A percentile compares a stretch with the other conserved stretches of the same genome.
Evolutionary conservation across 257 asterid genomes (phyloP).

Genomic region (Nicotiana benthamiana): DNA sequence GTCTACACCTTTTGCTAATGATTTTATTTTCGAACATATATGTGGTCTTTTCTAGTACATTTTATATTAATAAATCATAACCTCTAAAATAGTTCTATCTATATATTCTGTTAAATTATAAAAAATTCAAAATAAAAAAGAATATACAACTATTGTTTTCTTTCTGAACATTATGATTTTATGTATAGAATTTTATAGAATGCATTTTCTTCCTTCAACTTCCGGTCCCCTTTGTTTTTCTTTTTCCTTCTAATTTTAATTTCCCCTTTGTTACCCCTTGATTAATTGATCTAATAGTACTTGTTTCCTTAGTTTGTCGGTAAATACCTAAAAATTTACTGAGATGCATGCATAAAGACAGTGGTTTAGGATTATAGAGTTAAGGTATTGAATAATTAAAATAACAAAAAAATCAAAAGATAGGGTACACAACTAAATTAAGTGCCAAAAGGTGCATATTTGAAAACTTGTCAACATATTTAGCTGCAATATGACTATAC

Average conservation of each 20-base stretch:
- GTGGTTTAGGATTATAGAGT: not conserved
- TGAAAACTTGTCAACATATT: not conserved
- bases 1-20: conserved; percentile 4
- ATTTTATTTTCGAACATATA: not conserved
- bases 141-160: not conserved
- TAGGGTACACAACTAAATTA: not conserved
- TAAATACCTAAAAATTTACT: not conserved
- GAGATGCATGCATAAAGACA: not conserved
- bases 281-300: not conserved
- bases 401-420: not conserved
- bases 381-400: not conserved
- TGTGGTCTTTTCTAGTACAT: not conserved
- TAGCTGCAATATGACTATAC: not conserved
- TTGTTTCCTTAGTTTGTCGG: not conserved
- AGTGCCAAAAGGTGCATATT: not conserved
- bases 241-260: not conserved
- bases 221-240: too few relatives aligned
- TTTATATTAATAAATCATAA: not conserved
- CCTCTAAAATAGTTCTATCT: not conserved
- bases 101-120: not conserved
- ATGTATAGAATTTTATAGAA: too few relatives aligned
- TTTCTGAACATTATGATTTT: too few relatives aligned
- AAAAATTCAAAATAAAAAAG: not conserved
- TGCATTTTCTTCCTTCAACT: not conserved
- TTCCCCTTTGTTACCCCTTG: not conserved